These are phyloP conservation scores for Trichoderma sp. DNA, from an alignment of 2,329 filamentous ascomycete species.

Conservation along the genomic window DNA sequence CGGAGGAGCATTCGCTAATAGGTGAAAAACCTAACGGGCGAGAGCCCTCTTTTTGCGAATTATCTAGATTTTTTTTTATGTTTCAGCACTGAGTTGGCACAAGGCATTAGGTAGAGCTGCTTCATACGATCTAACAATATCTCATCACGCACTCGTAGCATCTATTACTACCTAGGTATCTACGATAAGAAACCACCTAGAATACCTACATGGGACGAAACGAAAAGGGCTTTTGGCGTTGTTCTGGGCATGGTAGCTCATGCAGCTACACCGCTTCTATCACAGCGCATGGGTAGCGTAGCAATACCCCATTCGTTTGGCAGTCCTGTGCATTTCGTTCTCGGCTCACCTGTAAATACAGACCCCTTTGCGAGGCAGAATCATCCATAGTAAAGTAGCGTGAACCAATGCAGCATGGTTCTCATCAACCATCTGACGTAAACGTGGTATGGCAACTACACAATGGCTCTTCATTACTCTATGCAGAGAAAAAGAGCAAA, in stretches of 20 bases:
- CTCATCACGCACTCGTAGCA: neutral
- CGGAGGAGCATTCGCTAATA: slow-evolving; percentile 12
- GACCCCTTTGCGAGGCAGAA: neutral
- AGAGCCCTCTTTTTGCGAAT: neutral
- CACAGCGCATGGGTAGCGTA: neutral
- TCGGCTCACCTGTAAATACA: neutral
- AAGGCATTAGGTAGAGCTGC: neutral
- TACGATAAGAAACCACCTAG: neutral
- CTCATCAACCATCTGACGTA: neutral
- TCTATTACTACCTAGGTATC: neutral
- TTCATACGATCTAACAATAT: neutral
- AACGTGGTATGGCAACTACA: neutral
- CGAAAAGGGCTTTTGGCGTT: neutral
- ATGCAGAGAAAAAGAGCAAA: neutral
- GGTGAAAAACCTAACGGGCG: neutral
- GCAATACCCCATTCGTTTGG: neutral
- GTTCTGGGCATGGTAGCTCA: neutral
- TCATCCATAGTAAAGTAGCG: neutral
- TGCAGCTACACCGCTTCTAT: slow-evolving; percentile 1
- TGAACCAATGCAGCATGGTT: neutral
- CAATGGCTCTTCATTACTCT: neutral
- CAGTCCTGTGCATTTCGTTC: neutral
- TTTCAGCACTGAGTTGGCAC: neutral
- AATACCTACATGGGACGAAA: neutral
- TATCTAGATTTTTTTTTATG: neutral